Evolutionary conservation across 768 basidiomycete genomes (phyloP).

Genomic region (Mrakia gelida): DNA sequence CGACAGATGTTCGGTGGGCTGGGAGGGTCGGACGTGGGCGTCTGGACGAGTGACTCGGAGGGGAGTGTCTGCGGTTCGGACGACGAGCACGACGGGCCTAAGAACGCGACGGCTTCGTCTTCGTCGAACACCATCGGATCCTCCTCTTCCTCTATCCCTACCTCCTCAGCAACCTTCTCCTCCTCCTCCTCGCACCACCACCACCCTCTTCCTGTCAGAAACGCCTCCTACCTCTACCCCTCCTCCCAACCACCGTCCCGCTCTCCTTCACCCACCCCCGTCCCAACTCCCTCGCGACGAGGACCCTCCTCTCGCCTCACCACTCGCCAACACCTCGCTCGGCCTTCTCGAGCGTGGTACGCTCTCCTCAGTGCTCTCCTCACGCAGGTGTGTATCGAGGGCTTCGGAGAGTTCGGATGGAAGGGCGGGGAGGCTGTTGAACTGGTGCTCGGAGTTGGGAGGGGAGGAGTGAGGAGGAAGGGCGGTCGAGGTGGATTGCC

Average conservation of each 20-base stretch:
- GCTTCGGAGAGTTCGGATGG: constrained; percentile 17
- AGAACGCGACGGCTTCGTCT: too few relatives aligned
- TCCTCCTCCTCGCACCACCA: not conserved
- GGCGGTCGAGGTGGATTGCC: not conserved
- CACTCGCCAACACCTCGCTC: constrained; percentile 4
- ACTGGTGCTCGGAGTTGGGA: constrained; percentile 13
- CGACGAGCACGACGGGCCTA: not conserved
- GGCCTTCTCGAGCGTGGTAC: constrained; percentile 20
- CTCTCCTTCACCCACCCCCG: not conserved
- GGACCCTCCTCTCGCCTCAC: not conserved
- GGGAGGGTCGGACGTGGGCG: not conserved
- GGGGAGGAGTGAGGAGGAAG: constrained; percentile 15
- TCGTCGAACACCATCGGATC: not conserved
- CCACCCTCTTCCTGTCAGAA: not conserved
- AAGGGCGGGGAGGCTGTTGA: constrained; percentile 12
- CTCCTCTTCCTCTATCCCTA: not conserved
- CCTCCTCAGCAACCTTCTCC: not conserved
- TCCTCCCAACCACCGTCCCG: constrained; percentile 19
- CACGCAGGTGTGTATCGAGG: constrained; percentile 24
- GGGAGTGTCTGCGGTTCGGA: not conserved
- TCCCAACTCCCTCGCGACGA: not conserved
- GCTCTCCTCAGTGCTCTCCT: constrained; percentile 17
- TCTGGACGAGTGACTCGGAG: constrained; percentile 20
- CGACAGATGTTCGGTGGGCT: not conserved
- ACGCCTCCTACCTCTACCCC: not conserved